Percentiles rank a stretch among this genome's conserved stretches.
phyloP scores from a whole-genome alignment of 1,139 yeast species.

The Pneumocystis murina region DNA sequence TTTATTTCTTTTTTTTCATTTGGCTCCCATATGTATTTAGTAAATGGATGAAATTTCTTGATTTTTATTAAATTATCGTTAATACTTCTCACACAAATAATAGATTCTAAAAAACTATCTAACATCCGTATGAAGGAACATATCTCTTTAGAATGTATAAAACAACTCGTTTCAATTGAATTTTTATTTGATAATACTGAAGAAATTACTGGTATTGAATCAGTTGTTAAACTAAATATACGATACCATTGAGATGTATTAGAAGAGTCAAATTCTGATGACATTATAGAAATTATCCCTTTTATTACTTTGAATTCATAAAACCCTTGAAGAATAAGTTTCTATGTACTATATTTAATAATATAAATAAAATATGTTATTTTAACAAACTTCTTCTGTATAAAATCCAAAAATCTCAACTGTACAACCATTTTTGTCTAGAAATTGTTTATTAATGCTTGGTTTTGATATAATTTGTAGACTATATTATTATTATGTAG shows the following conservation, averaged over 20 bases:
- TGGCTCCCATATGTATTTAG: not conserved
- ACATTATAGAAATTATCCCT: not conserved
- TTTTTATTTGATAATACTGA: not conserved
- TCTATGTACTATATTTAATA: not conserved
- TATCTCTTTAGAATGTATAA: not conserved
- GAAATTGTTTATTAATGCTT: not conserved
- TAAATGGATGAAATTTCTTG: slow-evolving; percentile 7
- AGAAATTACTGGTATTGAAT: not conserved
- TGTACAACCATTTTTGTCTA: not conserved
- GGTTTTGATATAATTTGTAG: not conserved
- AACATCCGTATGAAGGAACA: not conserved
- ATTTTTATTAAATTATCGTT: slow-evolving; percentile 2
- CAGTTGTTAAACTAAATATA: not conserved
- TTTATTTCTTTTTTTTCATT: not conserved
- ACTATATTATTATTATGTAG: not conserved
- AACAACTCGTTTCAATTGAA: not conserved
- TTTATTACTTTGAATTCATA: not conserved
- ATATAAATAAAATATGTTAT: not conserved
- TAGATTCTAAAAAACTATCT: not conserved
- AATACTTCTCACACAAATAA: not conserved
- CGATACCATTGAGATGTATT: not conserved
- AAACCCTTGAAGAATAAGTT: slow-evolving; percentile 1
- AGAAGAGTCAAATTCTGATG: not conserved
- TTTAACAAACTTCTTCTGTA: not conserved
- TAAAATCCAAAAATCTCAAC: not conserved